A percentile compares a stretch with the other conserved stretches of the same genome.
Conservation (phyloP, 371 early-diverging fungal species). For the Haplosporangium sp. region DNA sequence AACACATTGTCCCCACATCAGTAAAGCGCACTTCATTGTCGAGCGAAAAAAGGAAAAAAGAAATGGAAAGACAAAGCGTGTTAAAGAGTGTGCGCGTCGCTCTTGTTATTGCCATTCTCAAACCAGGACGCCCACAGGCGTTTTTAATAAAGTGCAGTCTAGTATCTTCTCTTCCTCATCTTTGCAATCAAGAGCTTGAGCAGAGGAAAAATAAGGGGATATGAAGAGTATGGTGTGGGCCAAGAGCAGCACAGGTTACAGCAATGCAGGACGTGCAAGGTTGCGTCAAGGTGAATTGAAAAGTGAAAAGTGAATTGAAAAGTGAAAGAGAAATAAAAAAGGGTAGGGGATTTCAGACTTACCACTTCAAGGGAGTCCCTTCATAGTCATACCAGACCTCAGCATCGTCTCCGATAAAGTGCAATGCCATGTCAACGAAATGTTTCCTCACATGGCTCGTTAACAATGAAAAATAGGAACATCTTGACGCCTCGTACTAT, state of each 20-base stretch:
- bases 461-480: conserved; percentile 72
- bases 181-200: conserved; percentile 14
- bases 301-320: too few species aligned
- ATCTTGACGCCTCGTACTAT: conserved; percentile 69
- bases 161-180: too few species aligned
- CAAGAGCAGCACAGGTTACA: too few species aligned
- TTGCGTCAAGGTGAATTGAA: too few species aligned
- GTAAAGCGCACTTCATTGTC: too few species aligned
- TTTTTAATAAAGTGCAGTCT: too few species aligned
- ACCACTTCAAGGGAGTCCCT: conserved; percentile 79
- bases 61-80: neutral
- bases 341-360: conserved; percentile 11
- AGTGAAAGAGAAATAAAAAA: too few species aligned
- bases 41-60: neutral
- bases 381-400: conserved; percentile 74
- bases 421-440: conserved; percentile 57
- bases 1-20: neutral
- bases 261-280: too few species aligned
- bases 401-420: conserved; percentile 59
- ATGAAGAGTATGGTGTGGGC: too few species aligned
- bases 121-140: too few species aligned
- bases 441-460: conserved; percentile 62
- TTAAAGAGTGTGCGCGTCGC: too few species aligned
- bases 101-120: too few species aligned
- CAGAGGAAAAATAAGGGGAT: neutral